Conservation (phyloP, 2,329 filamentous ascomycete genomes). For the Apiospora malaysiana region DNA sequence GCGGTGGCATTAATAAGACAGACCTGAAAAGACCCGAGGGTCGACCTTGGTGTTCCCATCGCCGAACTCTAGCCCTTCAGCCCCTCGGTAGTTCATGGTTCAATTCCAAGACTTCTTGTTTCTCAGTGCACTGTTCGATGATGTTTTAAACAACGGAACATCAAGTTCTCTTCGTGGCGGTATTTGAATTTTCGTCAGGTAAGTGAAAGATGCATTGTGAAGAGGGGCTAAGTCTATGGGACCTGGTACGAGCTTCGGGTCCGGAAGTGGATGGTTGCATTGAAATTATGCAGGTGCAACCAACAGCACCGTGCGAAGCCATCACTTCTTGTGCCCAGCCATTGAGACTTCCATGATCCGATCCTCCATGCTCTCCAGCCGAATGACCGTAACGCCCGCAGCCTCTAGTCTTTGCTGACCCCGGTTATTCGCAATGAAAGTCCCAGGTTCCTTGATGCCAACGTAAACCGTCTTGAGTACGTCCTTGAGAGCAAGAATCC, state of each 20-base stretch:
- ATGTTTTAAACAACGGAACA: no score
- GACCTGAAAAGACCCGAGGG: slow-evolving; percentile 11
- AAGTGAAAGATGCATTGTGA: no score
- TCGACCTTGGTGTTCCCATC: background rate
- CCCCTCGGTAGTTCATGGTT: background rate
- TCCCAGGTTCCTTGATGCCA: background rate
- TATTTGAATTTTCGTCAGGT: no score
- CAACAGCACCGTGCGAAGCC: no score
- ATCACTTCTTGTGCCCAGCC: background rate
- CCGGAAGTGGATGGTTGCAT: no score
- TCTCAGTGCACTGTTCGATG: no score
- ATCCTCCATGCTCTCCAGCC: background rate
- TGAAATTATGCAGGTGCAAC: no score
- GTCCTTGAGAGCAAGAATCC: slow-evolving; percentile 40
- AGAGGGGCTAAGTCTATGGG: no score
- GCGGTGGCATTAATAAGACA: no score
- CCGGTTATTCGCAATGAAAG: background rate
- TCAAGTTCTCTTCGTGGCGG: no score
- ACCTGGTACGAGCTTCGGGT: no score
- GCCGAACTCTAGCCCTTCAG: background rate
- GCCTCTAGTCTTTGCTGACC: background rate
- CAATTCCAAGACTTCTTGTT: no score
- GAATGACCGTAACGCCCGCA: background rate
- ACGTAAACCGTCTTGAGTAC: background rate
- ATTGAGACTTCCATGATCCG: background rate